Evolutionary conservation across 345 rosid genomes (phyloP).

Genomic region (Nephelium lappaceum): DNA sequence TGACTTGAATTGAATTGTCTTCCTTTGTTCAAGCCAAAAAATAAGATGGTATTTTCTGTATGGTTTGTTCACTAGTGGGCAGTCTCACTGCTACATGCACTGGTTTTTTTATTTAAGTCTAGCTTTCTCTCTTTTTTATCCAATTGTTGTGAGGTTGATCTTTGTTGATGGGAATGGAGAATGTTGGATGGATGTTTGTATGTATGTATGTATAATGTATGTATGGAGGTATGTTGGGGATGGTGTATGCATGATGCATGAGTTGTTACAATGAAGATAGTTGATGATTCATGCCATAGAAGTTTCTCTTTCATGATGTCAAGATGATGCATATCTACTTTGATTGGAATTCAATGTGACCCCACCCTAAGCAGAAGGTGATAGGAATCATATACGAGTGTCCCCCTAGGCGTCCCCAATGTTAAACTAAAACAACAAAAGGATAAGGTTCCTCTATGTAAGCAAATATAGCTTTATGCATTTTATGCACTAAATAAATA

Average conservation of each 20-base stretch:
- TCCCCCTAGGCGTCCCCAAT: background rate
- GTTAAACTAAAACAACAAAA: background rate
- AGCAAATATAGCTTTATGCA: background rate
- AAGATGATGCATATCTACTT: background rate
- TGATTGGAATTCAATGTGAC: constrained; percentile 10
- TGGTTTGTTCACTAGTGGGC: constrained; percentile 12
- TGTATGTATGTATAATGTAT: constrained; percentile 35
- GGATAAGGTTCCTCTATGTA: constrained; percentile 1
- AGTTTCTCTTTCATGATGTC: background rate
- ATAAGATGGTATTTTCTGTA: constrained; percentile 30
- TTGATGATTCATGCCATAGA: constrained; percentile 27
- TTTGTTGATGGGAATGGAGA: constrained; percentile 25
- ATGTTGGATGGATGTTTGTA: constrained; percentile 33
- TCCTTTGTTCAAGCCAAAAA: constrained; percentile 19
- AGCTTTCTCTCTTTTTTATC: background rate
- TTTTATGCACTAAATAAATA: background rate
- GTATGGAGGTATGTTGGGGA: background rate
- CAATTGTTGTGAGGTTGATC: constrained; percentile 19
- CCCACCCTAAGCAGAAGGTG: background rate
- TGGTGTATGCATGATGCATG: constrained; percentile 30
- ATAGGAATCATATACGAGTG: background rate
- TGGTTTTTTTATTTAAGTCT: background rate
- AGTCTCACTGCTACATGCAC: background rate
- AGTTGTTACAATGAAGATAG: constrained; percentile 19
- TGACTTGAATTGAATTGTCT: constrained; percentile 5